Percentiles rank a stretch among this genome's conserved stretches.
These are phyloP conservation scores for Candida endomychidarum DNA, from an alignment of 805 yeast species.

Conservation along the genomic window DNA sequence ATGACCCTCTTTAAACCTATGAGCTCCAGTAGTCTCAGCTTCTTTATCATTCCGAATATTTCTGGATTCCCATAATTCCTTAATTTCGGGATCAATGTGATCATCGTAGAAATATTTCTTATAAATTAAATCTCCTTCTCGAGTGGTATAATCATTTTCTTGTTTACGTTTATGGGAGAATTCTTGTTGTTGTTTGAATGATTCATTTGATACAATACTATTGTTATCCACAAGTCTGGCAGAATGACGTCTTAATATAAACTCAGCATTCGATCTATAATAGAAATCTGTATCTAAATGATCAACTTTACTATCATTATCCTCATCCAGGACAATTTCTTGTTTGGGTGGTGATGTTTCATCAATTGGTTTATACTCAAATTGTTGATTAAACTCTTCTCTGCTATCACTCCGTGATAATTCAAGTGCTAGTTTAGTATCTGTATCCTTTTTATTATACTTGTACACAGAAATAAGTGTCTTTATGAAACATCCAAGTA, in stretches of 20 bases:
- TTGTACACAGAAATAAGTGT: constrained; percentile 25
- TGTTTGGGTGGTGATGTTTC: background rate
- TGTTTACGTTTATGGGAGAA: constrained; percentile 18
- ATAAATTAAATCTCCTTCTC: constrained; percentile 60
- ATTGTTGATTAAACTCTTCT: constrained; percentile 24
- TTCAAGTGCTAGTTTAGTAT: background rate
- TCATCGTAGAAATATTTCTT: constrained; percentile 38
- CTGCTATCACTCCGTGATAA: constrained; percentile 9
- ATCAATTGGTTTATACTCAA: constrained; percentile 27
- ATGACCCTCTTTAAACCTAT: background rate
- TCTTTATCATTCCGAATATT: constrained; percentile 16
- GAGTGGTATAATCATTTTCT: constrained; percentile 51
- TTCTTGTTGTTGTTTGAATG: constrained; percentile 21
- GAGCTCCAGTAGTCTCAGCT: background rate
- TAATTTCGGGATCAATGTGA: constrained; percentile 52
- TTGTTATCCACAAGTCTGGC: background rate
- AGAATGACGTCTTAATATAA: background rate
- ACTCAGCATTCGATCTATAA: constrained; percentile 15
- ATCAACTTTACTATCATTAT: background rate
- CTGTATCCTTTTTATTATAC: background rate
- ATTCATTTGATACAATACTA: constrained; percentile 8
- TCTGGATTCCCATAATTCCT: constrained; percentile 52
- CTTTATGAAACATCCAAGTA: constrained; percentile 27
- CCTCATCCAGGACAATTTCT: background rate
- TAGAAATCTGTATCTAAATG: constrained; percentile 13